Conservation (phyloP, 805 yeast genomes). For the Isabelozyma rhagii region DNA sequence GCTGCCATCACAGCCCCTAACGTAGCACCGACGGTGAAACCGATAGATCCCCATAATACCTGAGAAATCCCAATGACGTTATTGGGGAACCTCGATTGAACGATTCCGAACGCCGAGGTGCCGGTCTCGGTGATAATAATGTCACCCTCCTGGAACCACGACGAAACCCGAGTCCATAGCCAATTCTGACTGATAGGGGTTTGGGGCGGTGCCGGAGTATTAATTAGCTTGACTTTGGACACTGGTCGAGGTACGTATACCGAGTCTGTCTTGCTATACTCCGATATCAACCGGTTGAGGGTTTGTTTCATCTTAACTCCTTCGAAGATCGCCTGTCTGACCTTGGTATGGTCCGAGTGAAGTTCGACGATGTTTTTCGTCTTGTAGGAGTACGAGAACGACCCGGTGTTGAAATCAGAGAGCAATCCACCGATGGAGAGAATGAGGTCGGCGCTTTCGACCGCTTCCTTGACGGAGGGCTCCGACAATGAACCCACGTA, state of each 20-base stretch:
- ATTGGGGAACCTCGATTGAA: constrained; percentile 62
- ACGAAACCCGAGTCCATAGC: constrained; percentile 63
- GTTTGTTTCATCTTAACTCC: constrained; percentile 44
- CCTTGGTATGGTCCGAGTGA: constrained; percentile 40
- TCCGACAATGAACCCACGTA: constrained; percentile 37
- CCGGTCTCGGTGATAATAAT: constrained; percentile 70
- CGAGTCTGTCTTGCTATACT: constrained; percentile 35
- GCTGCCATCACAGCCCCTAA: constrained; percentile 69
- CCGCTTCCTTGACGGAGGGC: constrained; percentile 34
- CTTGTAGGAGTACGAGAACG: constrained; percentile 37
- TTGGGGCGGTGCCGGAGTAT: constrained; percentile 35
- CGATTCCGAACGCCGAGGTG: constrained; percentile 71
- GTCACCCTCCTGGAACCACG: constrained; percentile 66
- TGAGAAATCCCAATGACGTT: constrained; percentile 65
- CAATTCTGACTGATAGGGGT: constrained; percentile 53
- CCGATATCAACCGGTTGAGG: constrained; percentile 39
- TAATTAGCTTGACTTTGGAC: constrained; percentile 48
- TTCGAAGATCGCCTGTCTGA: constrained; percentile 38
- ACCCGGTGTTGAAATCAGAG: constrained; percentile 41
- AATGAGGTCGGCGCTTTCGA: constrained; percentile 35
- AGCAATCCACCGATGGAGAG: constrained; percentile 37
- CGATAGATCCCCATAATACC: constrained; percentile 76
- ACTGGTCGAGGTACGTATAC: constrained; percentile 52
- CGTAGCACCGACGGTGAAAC: constrained; percentile 65
- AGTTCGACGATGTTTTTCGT: constrained; percentile 38